Percentiles rank a stretch among this genome's conserved stretches.
phyloP scores from a whole-genome alignment of 108 stramenopile genomes.

The Cyclotella baltica region DNA sequence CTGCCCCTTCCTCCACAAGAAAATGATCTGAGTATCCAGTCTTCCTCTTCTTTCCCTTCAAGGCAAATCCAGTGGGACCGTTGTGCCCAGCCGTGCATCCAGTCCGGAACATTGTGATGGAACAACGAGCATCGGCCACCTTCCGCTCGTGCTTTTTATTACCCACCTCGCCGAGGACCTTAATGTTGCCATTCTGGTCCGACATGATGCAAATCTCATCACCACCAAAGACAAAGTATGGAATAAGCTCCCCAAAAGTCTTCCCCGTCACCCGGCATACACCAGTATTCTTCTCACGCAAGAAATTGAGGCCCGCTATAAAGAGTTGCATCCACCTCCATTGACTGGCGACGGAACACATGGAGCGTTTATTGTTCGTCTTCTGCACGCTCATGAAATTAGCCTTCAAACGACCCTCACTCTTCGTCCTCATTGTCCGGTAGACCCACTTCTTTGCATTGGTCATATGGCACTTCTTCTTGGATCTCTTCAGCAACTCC shows the following conservation, averaged over 20 bases:
- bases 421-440: neutral
- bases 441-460: neutral
- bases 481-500: neutral
- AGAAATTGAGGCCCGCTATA: neutral
- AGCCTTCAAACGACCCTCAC: neutral
- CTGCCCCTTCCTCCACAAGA: neutral
- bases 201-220: slow-evolving; percentile 28
- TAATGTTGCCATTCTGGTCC: slow-evolving; percentile 20
- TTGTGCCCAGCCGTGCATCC: slow-evolving; percentile 15
- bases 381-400: neutral
- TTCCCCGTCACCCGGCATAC: slow-evolving; percentile 25
- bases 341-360: neutral
- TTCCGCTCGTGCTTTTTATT: slow-evolving; percentile 38
- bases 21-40: neutral
- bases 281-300: slow-evolving; percentile 16
- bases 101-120: slow-evolving; percentile 29
- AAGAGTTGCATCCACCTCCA: neutral
- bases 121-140: neutral
- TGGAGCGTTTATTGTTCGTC: neutral
- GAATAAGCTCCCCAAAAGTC: slow-evolving; percentile 32
- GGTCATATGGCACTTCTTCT: neutral
- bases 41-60: slow-evolving; percentile 10
- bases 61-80: slow-evolving; percentile 16
- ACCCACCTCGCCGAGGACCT: slow-evolving; percentile 12
- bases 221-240: slow-evolving; percentile 22